Evolutionary conservation across 257 asterid genomes (phyloP).

Genomic region (Salvia rosmarinus): DNA sequence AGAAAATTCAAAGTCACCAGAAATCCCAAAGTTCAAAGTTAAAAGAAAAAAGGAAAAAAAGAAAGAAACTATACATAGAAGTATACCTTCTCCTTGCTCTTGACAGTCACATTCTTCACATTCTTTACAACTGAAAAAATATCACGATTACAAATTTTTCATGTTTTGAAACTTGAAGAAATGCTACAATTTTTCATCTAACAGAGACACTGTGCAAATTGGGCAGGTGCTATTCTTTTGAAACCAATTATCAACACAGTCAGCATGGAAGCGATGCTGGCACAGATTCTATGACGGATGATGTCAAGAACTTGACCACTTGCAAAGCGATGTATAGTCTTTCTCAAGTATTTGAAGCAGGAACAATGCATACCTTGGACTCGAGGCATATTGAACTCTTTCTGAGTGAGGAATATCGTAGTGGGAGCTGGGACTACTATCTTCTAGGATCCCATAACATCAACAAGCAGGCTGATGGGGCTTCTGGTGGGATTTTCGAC

Average conservation of each 20-base stretch:
- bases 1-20: not conserved
- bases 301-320: too few relatives aligned
- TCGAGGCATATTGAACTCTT: constrained; percentile 93
- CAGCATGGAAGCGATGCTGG: constrained; percentile 31
- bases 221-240: constrained; percentile 37
- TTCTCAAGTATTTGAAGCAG: constrained; percentile 49
- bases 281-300: too few relatives aligned
- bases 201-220: constrained; percentile 31
- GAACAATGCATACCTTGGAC: constrained; percentile 97
- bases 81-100: not conserved
- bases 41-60: not conserved
- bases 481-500: constrained; percentile 88
- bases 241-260: constrained; percentile 34
- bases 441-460: constrained; percentile 65
- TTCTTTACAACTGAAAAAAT: not conserved
- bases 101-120: not conserved
- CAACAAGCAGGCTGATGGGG: constrained; percentile 62
- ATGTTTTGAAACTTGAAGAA: not conserved
- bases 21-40: not conserved
- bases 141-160: too few relatives aligned
- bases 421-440: constrained; percentile 82
- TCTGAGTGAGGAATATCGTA: constrained; percentile 60
- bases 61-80: too few relatives aligned
- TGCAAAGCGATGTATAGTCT: too few relatives aligned
- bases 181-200: constrained; percentile 22